Evolutionary conservation across 2,329 filamentous ascomycete genomes (phyloP), one percentile per base, ranked within the genome.

Genomic region (Neonectria coccinea): DNA sequence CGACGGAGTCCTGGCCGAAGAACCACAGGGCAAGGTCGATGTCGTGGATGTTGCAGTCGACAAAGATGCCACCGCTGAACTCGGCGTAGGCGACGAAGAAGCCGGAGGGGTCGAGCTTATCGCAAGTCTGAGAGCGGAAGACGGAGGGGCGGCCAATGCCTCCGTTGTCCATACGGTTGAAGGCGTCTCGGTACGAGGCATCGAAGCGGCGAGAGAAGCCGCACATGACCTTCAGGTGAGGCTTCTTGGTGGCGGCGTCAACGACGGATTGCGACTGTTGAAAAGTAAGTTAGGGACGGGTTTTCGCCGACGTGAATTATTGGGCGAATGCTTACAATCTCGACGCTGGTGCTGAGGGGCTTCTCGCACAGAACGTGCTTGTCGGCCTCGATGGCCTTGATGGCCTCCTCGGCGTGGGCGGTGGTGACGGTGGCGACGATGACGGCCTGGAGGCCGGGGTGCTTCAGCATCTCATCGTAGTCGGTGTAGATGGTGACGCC

Each of bases 11-110:
- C 39, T 77, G 71, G 45, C 73, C 74, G 41, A 78, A 75, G 68
- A 75, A 78, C 76, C 76, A 78, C 31, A 78, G 65, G 0, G 76
- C 71, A 31, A 78, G 72, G 55, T 78, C 76, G 52, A 92, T 91
- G 70, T 92, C 90, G 79, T 92, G 90, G 72, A 92, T 88, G 56
- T 86, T 88, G 79, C 87, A 90, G 80, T 92, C 90, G 62, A 91
- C 89, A 70, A 92, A 92, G 74, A 91, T 90, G 22, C 89, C 89
- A 36, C 90, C 89, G 2, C 82, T 86, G 78, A 86, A 89, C 70
- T 88, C 81, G 12, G 89, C 88, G 77, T 91, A 92, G 31, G 84
- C 81, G 59, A 92, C 88, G 76, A 91, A 92, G 82, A 91, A 92
- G 54, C 89, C 89, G 0, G 83, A 83, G 0, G 88, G 86, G 68